Base-by-base conservation (phyloP, 2,329 filamentous ascomycete species). In the Colletotrichum sp. region DNA sequence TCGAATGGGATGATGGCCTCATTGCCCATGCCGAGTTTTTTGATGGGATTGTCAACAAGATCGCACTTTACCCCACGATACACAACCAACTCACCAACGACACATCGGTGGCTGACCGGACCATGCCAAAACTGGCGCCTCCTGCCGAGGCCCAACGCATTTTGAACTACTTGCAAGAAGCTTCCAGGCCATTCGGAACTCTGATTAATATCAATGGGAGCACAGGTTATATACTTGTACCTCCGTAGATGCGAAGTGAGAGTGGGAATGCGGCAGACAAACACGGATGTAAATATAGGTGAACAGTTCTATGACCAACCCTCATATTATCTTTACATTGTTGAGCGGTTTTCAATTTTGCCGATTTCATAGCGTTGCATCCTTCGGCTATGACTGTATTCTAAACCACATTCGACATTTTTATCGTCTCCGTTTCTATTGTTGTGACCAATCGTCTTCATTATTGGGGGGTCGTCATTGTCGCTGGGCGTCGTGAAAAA, bases 391-490 rank as follows among this genome's bases (percentile, higher is more conserved):
- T 39, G 16, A 18, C 16, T 39, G 16, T 8, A 18, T 8, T 7
- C 1, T 16, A 39, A 39, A 16, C 8, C 0, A 1, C 5, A 9
- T 44, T n/a, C 18, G 3, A 2, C 2, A 21, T 49, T 1, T 16
- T 0, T 3, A 1, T 12, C 3, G 18, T 12, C 44, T 49, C n/a
- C 44, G n/a, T 4, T 44, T n/a, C n/a, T n/a, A n/a, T 18, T 18
- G 8, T 5, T 8, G 36, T 18, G 8, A 36, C 16, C 36, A 0
- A 18, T n/a, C 0, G n/a, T 16, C 3, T 21, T 1, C 2, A 2
- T 21, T 6, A 0, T 49, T 12, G 2, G 5, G 9, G 18, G 6
- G 18, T 7, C 10, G 1, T 9, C 1, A 49, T 49, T n/a, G 3
- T 1, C 39, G 3, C 39, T 6, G 10, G 44, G 0, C 15, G n/a